phyloP scores from a whole-genome alignment of 2,329 filamentous ascomycete species.

The Sporothrix brasiliensis region DNA sequence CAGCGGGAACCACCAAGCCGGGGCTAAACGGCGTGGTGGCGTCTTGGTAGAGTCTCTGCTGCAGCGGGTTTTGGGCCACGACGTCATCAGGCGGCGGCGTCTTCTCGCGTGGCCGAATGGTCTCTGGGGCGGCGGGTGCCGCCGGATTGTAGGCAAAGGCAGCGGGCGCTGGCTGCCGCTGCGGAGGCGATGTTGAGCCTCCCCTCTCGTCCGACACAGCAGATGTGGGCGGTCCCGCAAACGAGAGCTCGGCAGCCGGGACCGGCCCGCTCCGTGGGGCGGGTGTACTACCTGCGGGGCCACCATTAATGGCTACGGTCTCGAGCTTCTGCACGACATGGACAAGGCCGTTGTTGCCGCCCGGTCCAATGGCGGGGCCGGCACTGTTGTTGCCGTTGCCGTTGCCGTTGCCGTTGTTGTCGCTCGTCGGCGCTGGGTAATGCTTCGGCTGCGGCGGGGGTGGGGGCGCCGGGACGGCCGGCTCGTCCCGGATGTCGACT shows the following conservation, averaged over 20 bases:
- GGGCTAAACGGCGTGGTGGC: constrained; percentile 57
- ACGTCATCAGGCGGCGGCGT: constrained; percentile 75
- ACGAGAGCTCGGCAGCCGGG: constrained; percentile 47
- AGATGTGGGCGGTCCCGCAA: constrained; percentile 47
- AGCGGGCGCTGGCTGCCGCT: constrained; percentile 45
- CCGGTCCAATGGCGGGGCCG: not conserved
- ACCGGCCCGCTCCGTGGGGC: constrained; percentile 45
- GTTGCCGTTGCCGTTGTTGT: constrained; percentile 35
- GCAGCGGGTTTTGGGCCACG: constrained; percentile 57
- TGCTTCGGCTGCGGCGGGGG: constrained; percentile 28
- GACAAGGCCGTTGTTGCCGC: constrained; percentile 55
- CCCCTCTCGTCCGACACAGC: constrained; percentile 23
- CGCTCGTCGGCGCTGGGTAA: constrained; percentile 39
- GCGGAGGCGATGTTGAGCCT: not conserved
- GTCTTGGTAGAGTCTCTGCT: constrained; percentile 61
- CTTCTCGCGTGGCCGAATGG: constrained; percentile 73
- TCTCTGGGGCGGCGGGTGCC: constrained; percentile 73
- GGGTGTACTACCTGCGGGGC: constrained; percentile 35
- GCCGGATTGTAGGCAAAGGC: constrained; percentile 80
- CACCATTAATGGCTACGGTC: constrained; percentile 61
- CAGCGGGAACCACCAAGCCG: constrained; percentile 53
- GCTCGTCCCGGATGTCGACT: constrained; percentile 67
- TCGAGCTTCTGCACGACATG: constrained; percentile 75
- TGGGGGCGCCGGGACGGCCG: constrained; percentile 51
- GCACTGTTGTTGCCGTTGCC: constrained; percentile 39